Percentiles rank a stretch among this genome's conserved stretches.
phyloP scores from a whole-genome alignment of 108 stramenopile genomes.

The Skeletonema potamos region DNA sequence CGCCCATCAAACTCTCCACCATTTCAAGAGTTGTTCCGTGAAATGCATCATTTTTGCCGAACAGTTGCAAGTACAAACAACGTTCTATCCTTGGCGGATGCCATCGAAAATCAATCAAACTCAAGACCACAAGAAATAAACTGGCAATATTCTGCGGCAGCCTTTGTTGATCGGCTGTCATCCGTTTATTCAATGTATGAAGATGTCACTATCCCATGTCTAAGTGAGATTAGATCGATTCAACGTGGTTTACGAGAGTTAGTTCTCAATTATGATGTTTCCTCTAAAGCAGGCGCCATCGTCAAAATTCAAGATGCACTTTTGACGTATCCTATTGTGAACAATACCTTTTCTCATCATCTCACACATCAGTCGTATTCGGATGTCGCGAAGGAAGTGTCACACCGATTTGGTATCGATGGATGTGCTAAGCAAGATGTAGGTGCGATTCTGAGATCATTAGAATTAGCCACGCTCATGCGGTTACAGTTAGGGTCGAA shows the following conservation, averaged over 20 bases:
- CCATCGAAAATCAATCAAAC: conserved; percentile 13
- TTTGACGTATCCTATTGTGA: conserved; percentile 35
- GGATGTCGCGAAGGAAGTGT: conserved; percentile 17
- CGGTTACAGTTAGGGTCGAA: conserved; percentile 18
- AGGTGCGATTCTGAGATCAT: conserved; percentile 14
- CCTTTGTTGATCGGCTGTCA: conserved; percentile 68
- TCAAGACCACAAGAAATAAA: conserved; percentile 55
- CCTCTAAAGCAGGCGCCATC: conserved; percentile 6
- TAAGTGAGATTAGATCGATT: conserved; percentile 63
- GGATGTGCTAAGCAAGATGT: conserved; percentile 20
- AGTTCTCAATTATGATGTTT: conserved; percentile 18
- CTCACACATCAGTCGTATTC: conserved; percentile 13
- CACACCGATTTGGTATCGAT: conserved; percentile 20
- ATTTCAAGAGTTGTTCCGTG: conserved; percentile 78
- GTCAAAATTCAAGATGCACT: conserved; percentile 36
- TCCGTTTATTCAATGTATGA: conserved; percentile 65
- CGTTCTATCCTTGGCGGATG: conserved; percentile 48
- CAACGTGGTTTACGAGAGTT: conserved; percentile 63
- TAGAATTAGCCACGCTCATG: conserved; percentile 31
- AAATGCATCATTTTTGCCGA: conserved; percentile 68
- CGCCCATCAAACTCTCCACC: conserved; percentile 60
- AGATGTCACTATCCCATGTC: conserved; percentile 74
- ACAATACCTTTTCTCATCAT: conserved; percentile 5
- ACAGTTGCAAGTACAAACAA: conserved; percentile 42
- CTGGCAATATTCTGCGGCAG: conserved; percentile 75